phyloP scores from a whole-genome alignment of 1,284 basidiomycete species.

The Sanghuangporus sanghuang region DNA sequence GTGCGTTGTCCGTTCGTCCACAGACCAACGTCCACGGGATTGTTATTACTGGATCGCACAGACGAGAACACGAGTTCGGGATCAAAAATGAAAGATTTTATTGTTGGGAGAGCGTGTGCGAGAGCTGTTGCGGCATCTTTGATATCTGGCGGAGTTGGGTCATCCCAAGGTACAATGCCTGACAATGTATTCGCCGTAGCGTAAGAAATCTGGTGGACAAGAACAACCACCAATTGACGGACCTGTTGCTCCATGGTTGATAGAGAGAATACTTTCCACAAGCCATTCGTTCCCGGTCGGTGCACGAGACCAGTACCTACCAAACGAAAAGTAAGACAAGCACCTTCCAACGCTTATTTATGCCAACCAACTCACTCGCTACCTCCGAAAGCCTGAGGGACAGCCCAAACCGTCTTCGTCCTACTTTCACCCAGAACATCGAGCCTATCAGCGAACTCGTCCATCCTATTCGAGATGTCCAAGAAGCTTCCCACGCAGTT shows the following conservation, averaged over 20 bases:
- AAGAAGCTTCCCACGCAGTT: constrained; percentile 47
- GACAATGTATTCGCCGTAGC: not conserved
- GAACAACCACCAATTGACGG: constrained; percentile 9
- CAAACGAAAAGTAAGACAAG: not conserved
- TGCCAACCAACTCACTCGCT: constrained; percentile 38
- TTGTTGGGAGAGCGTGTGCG: constrained; percentile 36
- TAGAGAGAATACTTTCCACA: constrained; percentile 55
- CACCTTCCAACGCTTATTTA: not conserved
- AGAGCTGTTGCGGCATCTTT: constrained; percentile 50
- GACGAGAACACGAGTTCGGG: constrained; percentile 29
- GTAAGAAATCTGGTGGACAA: not conserved
- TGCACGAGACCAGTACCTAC: constrained; percentile 58
- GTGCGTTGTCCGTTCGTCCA: constrained; percentile 37
- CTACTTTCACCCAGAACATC: constrained; percentile 59
- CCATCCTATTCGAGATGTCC: constrained; percentile 61
- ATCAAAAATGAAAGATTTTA: constrained; percentile 38
- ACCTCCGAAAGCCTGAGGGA: constrained; percentile 71
- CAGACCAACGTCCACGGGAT: constrained; percentile 39
- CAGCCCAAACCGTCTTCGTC: constrained; percentile 65
- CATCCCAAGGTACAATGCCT: constrained; percentile 66
- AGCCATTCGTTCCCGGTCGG: constrained; percentile 69
- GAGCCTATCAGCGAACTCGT: constrained; percentile 52
- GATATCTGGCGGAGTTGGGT: constrained; percentile 59
- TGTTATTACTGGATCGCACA: not conserved
- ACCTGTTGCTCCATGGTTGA: constrained; percentile 68